Evolutionary conservation across 768 basidiomycete species (phyloP).

Genomic region (Amanita molliuscula): DNA sequence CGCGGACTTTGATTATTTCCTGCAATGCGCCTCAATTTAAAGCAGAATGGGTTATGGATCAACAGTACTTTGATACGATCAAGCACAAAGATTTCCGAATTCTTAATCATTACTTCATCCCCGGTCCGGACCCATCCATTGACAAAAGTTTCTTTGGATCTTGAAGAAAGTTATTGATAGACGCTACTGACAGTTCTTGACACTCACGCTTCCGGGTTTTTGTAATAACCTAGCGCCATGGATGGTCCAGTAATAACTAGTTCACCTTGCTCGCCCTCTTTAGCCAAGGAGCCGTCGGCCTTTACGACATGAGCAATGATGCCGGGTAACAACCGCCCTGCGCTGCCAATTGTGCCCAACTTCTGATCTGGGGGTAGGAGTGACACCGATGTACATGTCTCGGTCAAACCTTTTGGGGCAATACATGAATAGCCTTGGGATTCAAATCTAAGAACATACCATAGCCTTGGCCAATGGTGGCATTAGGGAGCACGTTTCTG

Average conservation of each 20-base stretch:
- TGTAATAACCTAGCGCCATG: constrained; percentile 46
- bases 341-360: constrained; percentile 41
- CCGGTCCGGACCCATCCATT: constrained; percentile 62
- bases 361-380: constrained; percentile 32
- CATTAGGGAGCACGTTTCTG: constrained; percentile 41
- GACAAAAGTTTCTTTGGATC: constrained; percentile 54
- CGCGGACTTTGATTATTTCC: constrained; percentile 66
- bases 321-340: constrained; percentile 51
- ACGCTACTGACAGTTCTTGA: background rate
- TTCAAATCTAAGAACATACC: constrained; percentile 22
- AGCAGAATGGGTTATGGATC: background rate
- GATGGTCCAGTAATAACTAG: constrained; percentile 50
- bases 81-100: constrained; percentile 56
- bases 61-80: constrained; percentile 59
- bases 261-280: constrained; percentile 52
- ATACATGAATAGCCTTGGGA: background rate
- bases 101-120: constrained; percentile 60
- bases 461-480: constrained; percentile 56
- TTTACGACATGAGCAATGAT: constrained; percentile 45
- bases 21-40: constrained; percentile 13
- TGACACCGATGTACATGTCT: constrained; percentile 44
- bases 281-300: constrained; percentile 44
- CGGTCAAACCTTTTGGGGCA: constrained; percentile 46
- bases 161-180: constrained; percentile 13
- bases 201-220: constrained; percentile 51